Evolutionary conservation across 345 rosid genomes (phyloP).

Genomic region (Lumnitzera racemosa): DNA sequence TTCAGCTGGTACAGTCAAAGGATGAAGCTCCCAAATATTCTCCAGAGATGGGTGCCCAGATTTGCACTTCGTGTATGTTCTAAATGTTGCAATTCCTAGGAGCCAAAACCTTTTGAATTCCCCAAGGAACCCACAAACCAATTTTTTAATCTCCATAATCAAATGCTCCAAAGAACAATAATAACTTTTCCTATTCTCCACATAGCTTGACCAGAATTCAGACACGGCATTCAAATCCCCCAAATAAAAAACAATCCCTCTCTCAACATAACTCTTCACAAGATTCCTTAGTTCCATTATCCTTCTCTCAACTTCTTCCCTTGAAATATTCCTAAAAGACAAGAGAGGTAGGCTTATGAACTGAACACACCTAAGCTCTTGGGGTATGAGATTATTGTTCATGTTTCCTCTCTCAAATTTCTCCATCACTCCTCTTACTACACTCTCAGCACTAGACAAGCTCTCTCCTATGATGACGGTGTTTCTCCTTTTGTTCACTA

Average conservation of each 20-base stretch:
- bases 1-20: constrained; percentile 42
- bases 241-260: constrained; percentile 46
- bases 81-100: constrained; percentile 42
- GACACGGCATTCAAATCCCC: constrained; percentile 58
- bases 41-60: constrained; percentile 56
- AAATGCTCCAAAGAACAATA: constrained; percentile 38
- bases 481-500: constrained; percentile 38
- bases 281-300: constrained; percentile 43
- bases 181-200: constrained; percentile 37
- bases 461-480: constrained; percentile 44
- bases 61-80: constrained; percentile 52
- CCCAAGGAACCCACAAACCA: constrained; percentile 34
- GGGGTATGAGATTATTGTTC: constrained; percentile 13
- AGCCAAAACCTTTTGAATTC: constrained; percentile 33
- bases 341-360: constrained; percentile 47
- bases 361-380: constrained; percentile 35
- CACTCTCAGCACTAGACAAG: constrained; percentile 28
- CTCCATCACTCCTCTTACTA: constrained; percentile 41
- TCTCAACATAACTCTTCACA: constrained; percentile 30
- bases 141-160: constrained; percentile 46
- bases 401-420: constrained; percentile 38
- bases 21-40: constrained; percentile 49
- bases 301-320: constrained; percentile 52
- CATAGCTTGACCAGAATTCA: constrained; percentile 48
- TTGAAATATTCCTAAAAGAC: constrained; percentile 35